These are phyloP conservation scores for Aspergillus phoenicis DNA, from an alignment of 2,329 filamentous ascomycete species.

Conservation along the genomic window DNA sequence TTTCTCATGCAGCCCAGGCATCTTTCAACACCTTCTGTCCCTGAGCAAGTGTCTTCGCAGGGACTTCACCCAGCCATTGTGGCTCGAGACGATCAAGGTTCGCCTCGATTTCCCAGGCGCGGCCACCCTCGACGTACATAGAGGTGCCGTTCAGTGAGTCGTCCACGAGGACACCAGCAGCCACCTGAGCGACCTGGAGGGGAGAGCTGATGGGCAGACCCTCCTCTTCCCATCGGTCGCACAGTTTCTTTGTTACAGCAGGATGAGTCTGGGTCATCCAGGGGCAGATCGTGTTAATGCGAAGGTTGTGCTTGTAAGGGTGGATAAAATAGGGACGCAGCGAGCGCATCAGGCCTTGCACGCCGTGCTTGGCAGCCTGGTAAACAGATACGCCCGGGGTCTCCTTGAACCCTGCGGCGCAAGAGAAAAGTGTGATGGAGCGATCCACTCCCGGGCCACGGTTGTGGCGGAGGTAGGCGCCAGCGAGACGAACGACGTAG, in stretches of 20 bases:
- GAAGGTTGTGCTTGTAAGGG: conserved; percentile 41
- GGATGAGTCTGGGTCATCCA: conserved; percentile 47
- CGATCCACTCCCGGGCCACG: conserved; percentile 37
- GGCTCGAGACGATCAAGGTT: conserved; percentile 45
- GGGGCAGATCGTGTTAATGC: conserved; percentile 50
- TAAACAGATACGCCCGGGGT: conserved; percentile 53
- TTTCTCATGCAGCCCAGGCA: conserved; percentile 21
- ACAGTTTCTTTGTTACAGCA: conserved; percentile 38
- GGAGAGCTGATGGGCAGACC: conserved; percentile 45
- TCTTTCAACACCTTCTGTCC: conserved; percentile 40
- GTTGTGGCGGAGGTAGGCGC: conserved; percentile 53
- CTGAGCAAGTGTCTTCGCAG: conserved; percentile 36
- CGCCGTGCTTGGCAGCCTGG: conserved; percentile 53
- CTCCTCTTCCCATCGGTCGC: conserved; percentile 40
- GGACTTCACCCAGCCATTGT: conserved; percentile 48
- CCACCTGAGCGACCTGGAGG: conserved; percentile 44
- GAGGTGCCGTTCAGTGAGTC: conserved; percentile 43
- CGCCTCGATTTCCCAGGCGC: conserved; percentile 49
- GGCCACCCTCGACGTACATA: conserved; percentile 48
- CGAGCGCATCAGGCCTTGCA: conserved; percentile 53
- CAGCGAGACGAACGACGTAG: conserved; percentile 53
- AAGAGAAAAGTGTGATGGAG: conserved; percentile 49
- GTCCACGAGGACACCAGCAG: conserved; percentile 41
- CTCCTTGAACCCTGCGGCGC: conserved; percentile 53
- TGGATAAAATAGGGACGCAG: conserved; percentile 41